Base-by-base conservation (phyloP, 352 stramenopile species). In the Phytophthora fragariaefolia region DNA sequence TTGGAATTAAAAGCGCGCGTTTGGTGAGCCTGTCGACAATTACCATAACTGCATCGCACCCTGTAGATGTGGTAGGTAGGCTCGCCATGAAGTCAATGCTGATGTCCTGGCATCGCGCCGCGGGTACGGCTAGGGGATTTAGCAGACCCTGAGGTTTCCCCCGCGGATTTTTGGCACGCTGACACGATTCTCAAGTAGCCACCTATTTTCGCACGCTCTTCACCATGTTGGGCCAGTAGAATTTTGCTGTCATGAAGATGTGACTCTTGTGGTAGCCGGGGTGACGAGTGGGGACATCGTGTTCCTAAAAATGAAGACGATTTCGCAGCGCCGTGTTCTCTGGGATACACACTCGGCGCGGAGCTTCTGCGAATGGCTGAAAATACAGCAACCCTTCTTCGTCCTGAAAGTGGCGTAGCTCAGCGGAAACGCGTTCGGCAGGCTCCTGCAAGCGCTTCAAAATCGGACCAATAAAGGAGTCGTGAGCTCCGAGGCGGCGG, bases 81-180 rank as follows among this genome's bases (percentile, higher is more conserved):
- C n/a, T 57, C 43, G 36, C 20, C 49, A 60, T 53, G 20, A 71
- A 66, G 48, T 67, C 42, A 49, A 68, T 68, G 20, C 49, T 63
- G 36, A 69, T 69, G 27, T 69, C 40, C 26, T 38, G 28, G 48
- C 52, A 69, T 0, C 66, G 45, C 5, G 27, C 42, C 0, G 7
- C 24, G 1, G 46, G 45, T 24, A 73, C 45, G 12, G 65, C 59
- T 1, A 68, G 22, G 10, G 43, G 65, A 40, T 52, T 27, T 9
- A 68, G 26, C 6, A 64, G 28, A 1, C 52, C 52, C 3, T 46
- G 9, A 15, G 58, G 6, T 13, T 55, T 52, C 1, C 38, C 36
- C 7, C 60, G 66, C 2, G 42, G 45, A 6, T 57, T 40, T 13
- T 69, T 74, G 9, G 28, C 32, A 9, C 47, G 54, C 15, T 74